Base-by-base conservation (phyloP, 176 grass and related monocot species). In the Ampelocalamus luodianensis region DNA sequence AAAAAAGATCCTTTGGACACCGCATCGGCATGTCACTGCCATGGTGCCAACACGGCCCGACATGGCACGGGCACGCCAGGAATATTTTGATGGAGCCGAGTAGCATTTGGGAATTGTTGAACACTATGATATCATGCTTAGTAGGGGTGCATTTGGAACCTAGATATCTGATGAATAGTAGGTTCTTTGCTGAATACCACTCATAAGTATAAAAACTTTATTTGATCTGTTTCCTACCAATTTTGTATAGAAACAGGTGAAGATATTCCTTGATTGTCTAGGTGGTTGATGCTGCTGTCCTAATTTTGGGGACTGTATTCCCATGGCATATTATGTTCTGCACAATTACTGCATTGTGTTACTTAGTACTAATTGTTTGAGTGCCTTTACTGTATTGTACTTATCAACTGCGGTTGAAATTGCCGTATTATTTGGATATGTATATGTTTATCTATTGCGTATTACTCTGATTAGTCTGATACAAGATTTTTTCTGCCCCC, bases 311-410 rank as follows among this genome's bases (percentile, higher is more conserved):
- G 39, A 37, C 6, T 71, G 40, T 71, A 45, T 71, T 66, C 36
- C 64, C 64, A 14, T 48, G 46, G 15, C 46, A 48, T 71, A 48
- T 71, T 45, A 71, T 71, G 68, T 71, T 71, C 39, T 71, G 39
- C 40, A 44, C 44, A 71, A 71, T 44, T 46, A 26, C 68, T 71
- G 10, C 5, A 71, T 11, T 71, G 22, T 26, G n/a, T 48, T 48
- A 48, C 12, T 71, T 71, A n/a, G 40, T 46, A 71, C 68, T 71
- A 45, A 45, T 45, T 71, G 18, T 71, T 71, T 48, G 43, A 72
- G 39, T 43, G 20, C 20, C 9, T 70, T 70, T 38, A 23, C 20
- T 71, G 68, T 16, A 46, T 46, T 71, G 50, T 20, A 39, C 50
- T 76, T 32, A 22, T 58, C 20, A 58, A 5, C 32, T 73, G 45